Conservation (phyloP, 768 basidiomycete genomes). For the Mrakia blollopis region DNA sequence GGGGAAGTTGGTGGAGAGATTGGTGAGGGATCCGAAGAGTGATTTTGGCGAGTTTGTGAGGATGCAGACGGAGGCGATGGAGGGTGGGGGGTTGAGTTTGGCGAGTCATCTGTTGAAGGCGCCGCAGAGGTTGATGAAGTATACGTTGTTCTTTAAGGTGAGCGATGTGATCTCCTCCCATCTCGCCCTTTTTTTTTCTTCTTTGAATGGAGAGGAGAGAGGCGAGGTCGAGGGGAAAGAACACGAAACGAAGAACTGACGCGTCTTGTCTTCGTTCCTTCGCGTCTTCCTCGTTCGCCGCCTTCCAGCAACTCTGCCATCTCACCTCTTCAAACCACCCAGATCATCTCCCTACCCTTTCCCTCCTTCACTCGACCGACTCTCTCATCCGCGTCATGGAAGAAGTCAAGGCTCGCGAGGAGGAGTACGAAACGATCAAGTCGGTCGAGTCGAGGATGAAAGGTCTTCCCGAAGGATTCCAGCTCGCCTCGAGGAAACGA, state of each 20-base stretch:
- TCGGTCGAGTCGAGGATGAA: slow-evolving; percentile 56
- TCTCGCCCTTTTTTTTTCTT: not conserved
- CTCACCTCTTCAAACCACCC: slow-evolving; percentile 64
- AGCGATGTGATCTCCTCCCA: too few species aligned
- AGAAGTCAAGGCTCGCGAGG: slow-evolving; percentile 79
- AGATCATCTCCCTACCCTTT: slow-evolving; percentile 63
- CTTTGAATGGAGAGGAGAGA: not conserved
- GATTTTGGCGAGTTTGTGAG: slow-evolving; percentile 82
- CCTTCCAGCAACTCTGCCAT: slow-evolving; percentile 60
- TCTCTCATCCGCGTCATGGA: slow-evolving; percentile 69
- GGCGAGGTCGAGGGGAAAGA: not conserved
- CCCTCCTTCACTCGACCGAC: slow-evolving; percentile 61
- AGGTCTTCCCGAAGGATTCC: slow-evolving; percentile 54
- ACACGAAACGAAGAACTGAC: too few species aligned
- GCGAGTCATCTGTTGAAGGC: slow-evolving; percentile 69
- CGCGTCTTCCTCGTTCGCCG: not conserved
- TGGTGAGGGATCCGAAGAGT: slow-evolving; percentile 52
- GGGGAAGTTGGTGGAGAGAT: slow-evolving; percentile 52
- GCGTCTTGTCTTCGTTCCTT: slow-evolving; percentile 25
- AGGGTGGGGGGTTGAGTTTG: slow-evolving; percentile 61
- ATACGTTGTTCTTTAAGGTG: slow-evolving; percentile 70
- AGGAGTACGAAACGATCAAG: slow-evolving; percentile 74
- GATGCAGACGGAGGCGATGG: slow-evolving; percentile 52
- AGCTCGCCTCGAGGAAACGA: slow-evolving; percentile 67
- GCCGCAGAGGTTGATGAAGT: slow-evolving; percentile 63